Percentiles rank a stretch among this genome's conserved stretches.
phyloP scores from a whole-genome alignment of 2,329 filamentous ascomycete genomes.

The Colletotrichum eremochloae region DNA sequence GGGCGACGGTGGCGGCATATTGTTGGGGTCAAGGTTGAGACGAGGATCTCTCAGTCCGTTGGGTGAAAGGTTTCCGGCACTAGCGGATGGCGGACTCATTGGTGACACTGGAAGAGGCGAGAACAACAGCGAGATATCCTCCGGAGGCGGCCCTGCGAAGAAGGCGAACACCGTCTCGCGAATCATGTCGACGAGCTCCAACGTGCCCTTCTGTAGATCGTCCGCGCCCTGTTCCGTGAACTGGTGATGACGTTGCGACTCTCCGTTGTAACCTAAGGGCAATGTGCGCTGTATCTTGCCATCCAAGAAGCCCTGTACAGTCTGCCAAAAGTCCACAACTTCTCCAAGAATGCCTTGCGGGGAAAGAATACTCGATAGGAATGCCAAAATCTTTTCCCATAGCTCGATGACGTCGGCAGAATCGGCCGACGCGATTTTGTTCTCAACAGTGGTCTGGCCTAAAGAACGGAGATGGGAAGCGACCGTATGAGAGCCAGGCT shows the following conservation, averaged over 20 bases:
- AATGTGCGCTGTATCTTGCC: slow-evolving; percentile 85
- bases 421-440: slow-evolving; percentile 77
- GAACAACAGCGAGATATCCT: slow-evolving; percentile 89
- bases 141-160: slow-evolving; percentile 88
- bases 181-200: slow-evolving; percentile 87
- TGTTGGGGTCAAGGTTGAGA: slow-evolving; percentile 84
- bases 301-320: slow-evolving; percentile 88
- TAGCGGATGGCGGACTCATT: slow-evolving; percentile 72
- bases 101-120: slow-evolving; percentile 83
- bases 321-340: slow-evolving; percentile 94
- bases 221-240: slow-evolving; percentile 78
- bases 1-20: slow-evolving; percentile 81
- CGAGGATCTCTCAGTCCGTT: slow-evolving; percentile 76
- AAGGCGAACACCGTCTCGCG: slow-evolving; percentile 84
- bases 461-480: slow-evolving; percentile 83
- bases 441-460: slow-evolving; percentile 74
- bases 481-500: slow-evolving; percentile 76
- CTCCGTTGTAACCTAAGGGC: slow-evolving; percentile 84
- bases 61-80: slow-evolving; percentile 60
- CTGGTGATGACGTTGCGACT: slow-evolving; percentile 84
- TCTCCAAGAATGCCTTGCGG: slow-evolving; percentile 87
- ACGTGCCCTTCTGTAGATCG: slow-evolving; percentile 81
- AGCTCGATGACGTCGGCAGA: slow-evolving; percentile 85
- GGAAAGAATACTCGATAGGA: slow-evolving; percentile 81
- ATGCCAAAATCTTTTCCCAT: slow-evolving; percentile 89